Percentiles rank a stretch among this genome's conserved stretches.
Conservation (phyloP, 2,329 filamentous ascomycete genomes). For the Arthroderma sp. region DNA sequence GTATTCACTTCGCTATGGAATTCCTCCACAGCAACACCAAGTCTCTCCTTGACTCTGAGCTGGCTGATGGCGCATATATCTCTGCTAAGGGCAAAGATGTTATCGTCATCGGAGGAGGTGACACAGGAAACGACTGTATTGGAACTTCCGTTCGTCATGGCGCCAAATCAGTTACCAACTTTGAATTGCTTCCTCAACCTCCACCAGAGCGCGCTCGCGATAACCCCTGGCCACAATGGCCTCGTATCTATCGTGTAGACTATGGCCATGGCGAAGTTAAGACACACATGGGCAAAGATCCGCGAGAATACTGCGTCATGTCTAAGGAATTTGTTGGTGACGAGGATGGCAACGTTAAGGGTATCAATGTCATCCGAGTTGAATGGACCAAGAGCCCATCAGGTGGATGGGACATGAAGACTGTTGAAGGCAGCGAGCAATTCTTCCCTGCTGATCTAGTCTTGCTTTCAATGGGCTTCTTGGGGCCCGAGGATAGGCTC, state of each 20-base stretch:
- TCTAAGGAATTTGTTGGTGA: constrained; percentile 92
- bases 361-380: constrained; percentile 89
- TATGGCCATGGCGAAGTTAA: constrained; percentile 94
- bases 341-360: constrained; percentile 74
- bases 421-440: constrained; percentile 80
- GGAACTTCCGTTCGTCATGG: constrained; percentile 92
- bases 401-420: constrained; percentile 98
- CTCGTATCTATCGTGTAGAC: constrained; percentile 94
- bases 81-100: constrained; percentile 93
- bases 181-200: constrained; percentile 86
- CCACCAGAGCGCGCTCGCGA: constrained; percentile 79
- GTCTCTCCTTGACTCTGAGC: constrained; percentile 82
- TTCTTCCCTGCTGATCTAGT: constrained; percentile 96
- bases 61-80: constrained; percentile 74
- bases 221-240: constrained; percentile 98
- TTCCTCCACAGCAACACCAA: constrained; percentile 97
- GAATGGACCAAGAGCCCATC: constrained; percentile 86
- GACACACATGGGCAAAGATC: constrained; percentile 90
- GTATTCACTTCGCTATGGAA: constrained; percentile 93
- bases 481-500: constrained; percentile 80
- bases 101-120: constrained; percentile 91
- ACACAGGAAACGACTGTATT: constrained; percentile 96
- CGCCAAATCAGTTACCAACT: constrained; percentile 91
- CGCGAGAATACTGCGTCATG: constrained; percentile 96
- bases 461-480: constrained; percentile 91